These are phyloP conservation scores for Leccinum disarticulatum DNA, from an alignment of 768 basidiomycete genomes.

Conservation along the genomic window DNA sequence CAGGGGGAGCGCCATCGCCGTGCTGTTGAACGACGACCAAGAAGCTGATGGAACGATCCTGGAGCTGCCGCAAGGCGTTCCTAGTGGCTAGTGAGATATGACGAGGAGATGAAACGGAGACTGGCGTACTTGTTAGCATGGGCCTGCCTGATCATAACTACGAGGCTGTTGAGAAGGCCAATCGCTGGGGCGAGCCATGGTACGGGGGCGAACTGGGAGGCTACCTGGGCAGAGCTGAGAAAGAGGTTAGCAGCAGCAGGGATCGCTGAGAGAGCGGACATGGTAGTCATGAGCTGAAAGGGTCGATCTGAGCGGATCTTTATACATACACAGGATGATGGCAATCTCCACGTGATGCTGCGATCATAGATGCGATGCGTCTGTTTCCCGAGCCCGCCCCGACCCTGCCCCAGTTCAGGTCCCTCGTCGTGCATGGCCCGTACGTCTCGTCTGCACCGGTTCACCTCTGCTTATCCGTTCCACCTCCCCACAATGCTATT, in stretches of 20 bases:
- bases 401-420: constrained; percentile 52
- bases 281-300: constrained; percentile 2
- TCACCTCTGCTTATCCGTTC: constrained; percentile 56
- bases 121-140: constrained; percentile 43
- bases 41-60: constrained; percentile 46
- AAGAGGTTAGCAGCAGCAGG: constrained; percentile 12
- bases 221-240: constrained; percentile 38
- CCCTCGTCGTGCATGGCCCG: constrained; percentile 61
- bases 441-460: constrained; percentile 71
- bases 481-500: constrained; percentile 38
- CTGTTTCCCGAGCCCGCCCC: constrained; percentile 45
- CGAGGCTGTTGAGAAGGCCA: constrained; percentile 42
- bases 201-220: constrained; percentile 47
- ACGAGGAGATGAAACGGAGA: background rate
- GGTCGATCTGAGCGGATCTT: constrained; percentile 5
- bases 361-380: constrained; percentile 19
- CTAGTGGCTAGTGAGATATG: constrained; percentile 27
- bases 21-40: constrained; percentile 39
- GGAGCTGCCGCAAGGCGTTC: constrained; percentile 42
- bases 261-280: constrained; percentile 16
- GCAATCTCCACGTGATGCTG: constrained; percentile 22
- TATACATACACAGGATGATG: constrained; percentile 22
- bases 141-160: constrained; percentile 49
- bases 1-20: constrained; percentile 27
- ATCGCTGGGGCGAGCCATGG: constrained; percentile 47